A percentile compares a stretch with the other conserved stretches of the same genome.
These are phyloP conservation scores for Phytophthora citricola DNA, from an alignment of 352 stramenopile species.

Conservation along the genomic window DNA sequence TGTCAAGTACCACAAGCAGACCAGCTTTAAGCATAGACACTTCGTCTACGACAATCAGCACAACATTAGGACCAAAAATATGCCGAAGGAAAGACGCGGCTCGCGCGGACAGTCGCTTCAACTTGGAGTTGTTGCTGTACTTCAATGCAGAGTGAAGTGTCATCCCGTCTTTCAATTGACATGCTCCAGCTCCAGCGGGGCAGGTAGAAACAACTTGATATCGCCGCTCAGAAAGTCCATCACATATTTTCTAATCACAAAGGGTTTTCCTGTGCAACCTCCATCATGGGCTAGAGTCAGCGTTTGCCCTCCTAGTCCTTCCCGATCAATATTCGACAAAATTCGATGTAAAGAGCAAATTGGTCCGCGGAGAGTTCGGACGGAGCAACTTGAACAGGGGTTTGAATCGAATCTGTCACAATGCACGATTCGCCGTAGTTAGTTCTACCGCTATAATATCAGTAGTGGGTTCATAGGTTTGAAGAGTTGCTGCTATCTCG, in stretches of 20 bases:
- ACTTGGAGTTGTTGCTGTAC: neutral
- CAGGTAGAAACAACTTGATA: slow-evolving; percentile 22
- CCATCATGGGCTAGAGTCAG: slow-evolving; percentile 6
- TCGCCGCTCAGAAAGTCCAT: slow-evolving; percentile 2
- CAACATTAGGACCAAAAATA: slow-evolving; percentile 1
- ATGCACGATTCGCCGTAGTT: too few relatives aligned
- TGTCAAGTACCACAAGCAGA: slow-evolving; percentile 6
- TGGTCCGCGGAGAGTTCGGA: slow-evolving; percentile 6
- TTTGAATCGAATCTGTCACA: too few relatives aligned
- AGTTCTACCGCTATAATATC: too few relatives aligned
- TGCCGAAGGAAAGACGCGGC: neutral
- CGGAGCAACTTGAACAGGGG: neutral
- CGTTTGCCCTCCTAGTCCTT: slow-evolving; percentile 4
- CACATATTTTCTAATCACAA: neutral
- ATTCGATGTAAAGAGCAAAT: too few relatives aligned
- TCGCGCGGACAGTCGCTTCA: slow-evolving; percentile 2
- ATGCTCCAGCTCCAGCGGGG: slow-evolving; percentile 9
- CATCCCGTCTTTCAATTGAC: slow-evolving; percentile 5
- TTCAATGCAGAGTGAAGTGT: slow-evolving; percentile 22
- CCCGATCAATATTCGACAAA: neutral
- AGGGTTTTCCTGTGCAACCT: slow-evolving; percentile 10
- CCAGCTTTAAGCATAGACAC: slow-evolving; percentile 9
- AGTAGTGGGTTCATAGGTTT: too few relatives aligned
- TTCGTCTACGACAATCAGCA: slow-evolving; percentile 4
- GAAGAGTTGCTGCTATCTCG: too few relatives aligned